phyloP scores from a whole-genome alignment of 2,329 filamentous ascomycete species.

The Coniochaeta prunicola region DNA sequence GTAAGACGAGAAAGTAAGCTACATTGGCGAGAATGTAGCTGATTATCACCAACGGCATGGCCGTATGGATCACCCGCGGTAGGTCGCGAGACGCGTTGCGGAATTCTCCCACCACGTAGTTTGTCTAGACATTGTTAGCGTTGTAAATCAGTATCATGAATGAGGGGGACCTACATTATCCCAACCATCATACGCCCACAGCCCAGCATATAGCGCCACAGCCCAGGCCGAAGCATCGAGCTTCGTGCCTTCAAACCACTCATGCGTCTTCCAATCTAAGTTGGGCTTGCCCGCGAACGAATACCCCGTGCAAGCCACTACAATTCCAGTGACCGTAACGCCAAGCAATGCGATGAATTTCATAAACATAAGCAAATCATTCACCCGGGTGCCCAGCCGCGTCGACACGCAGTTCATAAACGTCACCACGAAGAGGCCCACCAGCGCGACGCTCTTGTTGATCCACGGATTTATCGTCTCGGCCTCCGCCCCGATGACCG shows the following conservation, averaged over 20 bases:
- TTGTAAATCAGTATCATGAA: not conserved
- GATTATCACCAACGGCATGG: constrained; percentile 88
- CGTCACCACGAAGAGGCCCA: constrained; percentile 70
- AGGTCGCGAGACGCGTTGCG: constrained; percentile 84
- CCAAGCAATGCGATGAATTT: constrained; percentile 88
- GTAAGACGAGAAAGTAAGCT: constrained; percentile 90
- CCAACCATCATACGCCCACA: constrained; percentile 99
- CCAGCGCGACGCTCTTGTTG: constrained; percentile 78
- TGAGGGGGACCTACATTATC: constrained; percentile 66
- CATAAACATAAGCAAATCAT: constrained; percentile 92
- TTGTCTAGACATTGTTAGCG: constrained; percentile 56
- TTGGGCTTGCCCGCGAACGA: constrained; percentile 70
- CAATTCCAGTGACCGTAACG: constrained; percentile 79
- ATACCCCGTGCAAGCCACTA: constrained; percentile 81
- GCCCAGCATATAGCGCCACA: constrained; percentile 85
- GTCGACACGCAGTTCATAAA: constrained; percentile 88
- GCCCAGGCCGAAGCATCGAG: constrained; percentile 80
- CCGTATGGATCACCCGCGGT: constrained; percentile 90
- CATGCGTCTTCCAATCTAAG: constrained; percentile 75
- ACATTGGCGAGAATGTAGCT: constrained; percentile 88
- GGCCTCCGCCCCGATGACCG: constrained; percentile 78
- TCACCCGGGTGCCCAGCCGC: constrained; percentile 75
- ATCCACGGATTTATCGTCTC: constrained; percentile 78
- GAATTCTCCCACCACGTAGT: constrained; percentile 97
- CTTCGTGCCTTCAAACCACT: constrained; percentile 85